Percentiles rank a stretch among this genome's conserved stretches.
Conservation (phyloP, 2,329 filamentous ascomycete species). For the Curvularia eragrostidis region DNA sequence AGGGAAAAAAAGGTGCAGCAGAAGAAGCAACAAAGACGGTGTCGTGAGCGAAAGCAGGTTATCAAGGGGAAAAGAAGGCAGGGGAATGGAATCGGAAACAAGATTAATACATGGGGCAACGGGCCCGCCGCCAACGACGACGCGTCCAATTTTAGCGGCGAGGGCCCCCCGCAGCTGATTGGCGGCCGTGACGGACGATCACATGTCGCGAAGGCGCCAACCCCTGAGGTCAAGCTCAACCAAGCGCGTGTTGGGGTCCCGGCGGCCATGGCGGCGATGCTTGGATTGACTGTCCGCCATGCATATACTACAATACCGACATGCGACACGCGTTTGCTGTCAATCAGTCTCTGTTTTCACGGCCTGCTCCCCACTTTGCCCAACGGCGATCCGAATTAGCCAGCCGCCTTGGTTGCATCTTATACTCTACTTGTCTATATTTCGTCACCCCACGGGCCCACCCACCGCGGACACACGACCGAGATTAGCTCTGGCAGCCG, state of each 20-base stretch:
- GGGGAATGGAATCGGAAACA: constrained; percentile 7
- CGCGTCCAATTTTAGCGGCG: constrained; percentile 16
- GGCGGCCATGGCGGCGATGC: constrained; percentile 20
- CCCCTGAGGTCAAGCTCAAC: constrained; percentile 14
- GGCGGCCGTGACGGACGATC: neutral
- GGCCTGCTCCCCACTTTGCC: neutral
- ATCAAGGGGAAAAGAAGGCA: neutral
- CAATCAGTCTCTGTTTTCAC: constrained; percentile 7
- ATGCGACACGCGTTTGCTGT: constrained; percentile 22
- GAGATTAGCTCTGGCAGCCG: neutral
- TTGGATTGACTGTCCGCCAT: constrained; percentile 16
- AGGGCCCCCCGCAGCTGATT: constrained; percentile 6
- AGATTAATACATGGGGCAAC: constrained; percentile 5
- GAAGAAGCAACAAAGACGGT: constrained; percentile 12
- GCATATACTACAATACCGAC: neutral
- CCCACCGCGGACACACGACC: neutral
- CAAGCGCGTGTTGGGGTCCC: neutral
- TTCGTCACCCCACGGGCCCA: neutral
- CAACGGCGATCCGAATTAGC: constrained; percentile 21
- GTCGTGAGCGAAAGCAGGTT: constrained; percentile 1
- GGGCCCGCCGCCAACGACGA: constrained; percentile 8
- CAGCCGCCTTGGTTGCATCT: no score
- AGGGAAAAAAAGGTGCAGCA: constrained; percentile 9
- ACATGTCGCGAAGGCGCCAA: constrained; percentile 9
- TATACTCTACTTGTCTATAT: neutral